Conservation (phyloP, 768 basidiomycete genomes). For the Mycena olivaceomarginata region DNA sequence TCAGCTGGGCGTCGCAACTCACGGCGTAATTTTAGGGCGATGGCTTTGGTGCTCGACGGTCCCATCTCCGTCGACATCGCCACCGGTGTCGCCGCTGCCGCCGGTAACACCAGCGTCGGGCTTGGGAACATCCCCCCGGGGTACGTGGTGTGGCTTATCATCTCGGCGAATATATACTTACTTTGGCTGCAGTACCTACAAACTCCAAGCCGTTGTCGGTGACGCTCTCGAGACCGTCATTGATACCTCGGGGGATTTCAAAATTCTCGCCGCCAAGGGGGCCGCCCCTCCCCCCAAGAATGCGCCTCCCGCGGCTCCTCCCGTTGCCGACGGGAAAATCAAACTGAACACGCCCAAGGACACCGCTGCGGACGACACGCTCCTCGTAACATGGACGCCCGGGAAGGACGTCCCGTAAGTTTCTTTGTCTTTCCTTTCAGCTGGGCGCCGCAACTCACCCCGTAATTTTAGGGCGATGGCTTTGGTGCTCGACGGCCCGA, state of each 20-base stretch:
- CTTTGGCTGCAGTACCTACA: conserved; percentile 10
- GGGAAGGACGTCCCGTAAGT: no score
- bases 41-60: conserved; percentile 1
- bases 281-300: no score
- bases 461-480: conserved; percentile 8
- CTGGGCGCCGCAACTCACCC: no score
- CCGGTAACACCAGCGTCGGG: background rate
- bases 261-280: background rate
- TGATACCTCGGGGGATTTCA: background rate
- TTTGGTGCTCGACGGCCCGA: background rate
- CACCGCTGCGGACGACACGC: no score
- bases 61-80: background rate
- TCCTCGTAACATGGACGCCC: no score
- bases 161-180: no score
- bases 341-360: no score
- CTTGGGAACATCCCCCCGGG: conserved; percentile 28
- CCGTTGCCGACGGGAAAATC: background rate
- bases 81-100: conserved; percentile 6
- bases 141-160: background rate
- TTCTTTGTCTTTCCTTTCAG: no score
- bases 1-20: no score
- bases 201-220: background rate
- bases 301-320: background rate
- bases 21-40: background rate
- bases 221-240: conserved; percentile 12